Conservation (phyloP, 2,329 filamentous ascomycete species). For the Neophaeococcomyces aloes region DNA sequence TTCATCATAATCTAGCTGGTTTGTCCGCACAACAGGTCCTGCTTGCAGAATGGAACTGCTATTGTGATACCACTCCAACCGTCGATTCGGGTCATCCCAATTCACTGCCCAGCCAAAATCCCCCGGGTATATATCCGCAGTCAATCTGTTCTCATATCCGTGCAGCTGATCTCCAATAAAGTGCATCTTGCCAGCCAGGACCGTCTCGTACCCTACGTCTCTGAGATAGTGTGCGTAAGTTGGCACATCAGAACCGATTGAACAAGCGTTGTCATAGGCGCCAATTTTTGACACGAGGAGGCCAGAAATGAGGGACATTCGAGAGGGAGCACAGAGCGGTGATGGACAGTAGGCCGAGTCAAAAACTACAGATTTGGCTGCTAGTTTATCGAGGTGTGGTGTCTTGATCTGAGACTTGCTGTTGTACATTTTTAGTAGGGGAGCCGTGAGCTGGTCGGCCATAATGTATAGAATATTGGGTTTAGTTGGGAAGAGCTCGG, state of each 20-base stretch:
- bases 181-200: conserved; percentile 92
- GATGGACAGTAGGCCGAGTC: conserved; percentile 92
- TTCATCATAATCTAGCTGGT: conserved; percentile 92
- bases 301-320: conserved; percentile 90
- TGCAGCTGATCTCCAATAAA: conserved; percentile 92
- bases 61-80: conserved; percentile 94
- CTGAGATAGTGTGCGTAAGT: conserved; percentile 91
- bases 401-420: conserved; percentile 81
- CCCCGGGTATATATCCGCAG: conserved; percentile 90
- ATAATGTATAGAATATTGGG: conserved; percentile 89
- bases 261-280: conserved; percentile 82
- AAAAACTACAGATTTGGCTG: conserved; percentile 74
- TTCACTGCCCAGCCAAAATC: conserved; percentile 93
- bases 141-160: conserved; percentile 83
- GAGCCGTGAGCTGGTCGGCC: conserved; percentile 89
- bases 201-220: conserved; percentile 75
- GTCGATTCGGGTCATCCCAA: conserved; percentile 72
- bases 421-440: conserved; percentile 86
- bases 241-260: conserved; percentile 71
- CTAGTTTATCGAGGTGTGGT: conserved; percentile 75
- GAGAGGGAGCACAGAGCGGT: conserved; percentile 80
- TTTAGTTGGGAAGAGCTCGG: conserved; percentile 27
- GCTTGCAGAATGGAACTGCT: conserved; percentile 87
- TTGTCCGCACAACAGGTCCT: conserved; percentile 77
- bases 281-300: conserved; percentile 85